Evolutionary conservation across 345 rosid genomes (phyloP), one percentile per base, ranked within the genome.

Genomic region (Balakata baccata): DNA sequence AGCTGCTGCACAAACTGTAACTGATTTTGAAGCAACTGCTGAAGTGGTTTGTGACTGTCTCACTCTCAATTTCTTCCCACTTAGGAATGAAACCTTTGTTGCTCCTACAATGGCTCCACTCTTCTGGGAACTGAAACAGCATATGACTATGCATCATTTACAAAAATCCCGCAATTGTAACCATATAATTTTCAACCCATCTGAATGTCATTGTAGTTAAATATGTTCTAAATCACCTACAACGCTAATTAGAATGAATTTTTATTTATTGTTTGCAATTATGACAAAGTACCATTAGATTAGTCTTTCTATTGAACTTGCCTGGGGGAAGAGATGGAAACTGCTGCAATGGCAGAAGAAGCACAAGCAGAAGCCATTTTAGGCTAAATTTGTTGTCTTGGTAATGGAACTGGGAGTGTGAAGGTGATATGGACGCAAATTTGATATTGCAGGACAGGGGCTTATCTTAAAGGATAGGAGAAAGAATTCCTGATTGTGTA

Each of bases 351-450:
- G 71, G 96, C 92, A 23, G 97, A 91, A 76, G 97, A 89, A 84
- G 97, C 97, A 84, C 91, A 94, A 49, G 84, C 85, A 74, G 98
- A 87, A 75, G 97, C 96, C 99, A 95, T 92, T 82, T 70, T 68
- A 61, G 60, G 62, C 54, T 20, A 63, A 13, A 17, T 23, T 49
- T 54, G 14, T n/a, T 43, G 34, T 29, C 2, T 29, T 29, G 34
- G 39, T 60, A 54, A 14, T 61, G 10, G 56, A 23, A 12, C 17
- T 38, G 29, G 2, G 68, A 18, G 59, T 22, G 29, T n/a, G 74
- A 76, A 29, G 78, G 20, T 47, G 67, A 67, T 51, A 51, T 51
- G 45, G 53, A 56, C 38, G 81, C 57, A 50, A 82, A 73, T 79
- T 10, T 53, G 85, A 74, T 74, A 77, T 70, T 85, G 20, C 71